Evolutionary conservation across 2,329 filamentous ascomycete species (phyloP), one percentile per base, ranked within the genome.

Genomic region (Talaromyces islandicus): DNA sequence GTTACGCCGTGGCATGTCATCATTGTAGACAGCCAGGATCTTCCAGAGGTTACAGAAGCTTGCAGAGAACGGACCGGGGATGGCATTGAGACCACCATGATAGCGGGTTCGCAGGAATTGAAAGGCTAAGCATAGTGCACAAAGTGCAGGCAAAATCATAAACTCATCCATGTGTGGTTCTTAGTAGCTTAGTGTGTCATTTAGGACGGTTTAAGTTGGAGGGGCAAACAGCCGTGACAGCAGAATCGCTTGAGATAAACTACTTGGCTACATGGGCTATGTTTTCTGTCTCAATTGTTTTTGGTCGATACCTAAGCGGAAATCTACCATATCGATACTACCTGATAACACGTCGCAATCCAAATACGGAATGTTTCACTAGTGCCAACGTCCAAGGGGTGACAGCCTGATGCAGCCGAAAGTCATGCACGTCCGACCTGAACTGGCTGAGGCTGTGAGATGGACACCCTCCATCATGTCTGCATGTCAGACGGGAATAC

Each of bases 1-100:
- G 57, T 89, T 86, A 0, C 87, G 90, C 63, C 83, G 75, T 63
- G 92, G 87, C 10, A 88, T 83, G 51, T 83, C 79, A 54, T 83
- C 81, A 9, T 81, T 79, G 62, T 81, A 85, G 1, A 89, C 88
- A 66, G 91, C 87, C 69, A 81, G 82, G 63, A 91, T 83, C 25
- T 89, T 81, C 89, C 89, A 93, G 81, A 85, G 86, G 69, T 92
- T 85, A 21, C 87, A 89, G 62, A 83, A 80, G 6, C 76, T 85
- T 24, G 89, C 89, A 27, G 90, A 69, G 61, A 85, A 78, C 0
- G 87, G 89, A 0, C 89, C 90, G 0, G 90, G 90, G 65, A 91
- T 91, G 5, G 60, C 60, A 52, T 64, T 65, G 19, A 67, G 48
- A 11, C 50, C 50, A 46, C 4, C 41, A 46, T 46, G 41, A 46